phyloP scores from a whole-genome alignment of 2,329 filamentous ascomycete species.

The Fusarium verrucosum region DNA sequence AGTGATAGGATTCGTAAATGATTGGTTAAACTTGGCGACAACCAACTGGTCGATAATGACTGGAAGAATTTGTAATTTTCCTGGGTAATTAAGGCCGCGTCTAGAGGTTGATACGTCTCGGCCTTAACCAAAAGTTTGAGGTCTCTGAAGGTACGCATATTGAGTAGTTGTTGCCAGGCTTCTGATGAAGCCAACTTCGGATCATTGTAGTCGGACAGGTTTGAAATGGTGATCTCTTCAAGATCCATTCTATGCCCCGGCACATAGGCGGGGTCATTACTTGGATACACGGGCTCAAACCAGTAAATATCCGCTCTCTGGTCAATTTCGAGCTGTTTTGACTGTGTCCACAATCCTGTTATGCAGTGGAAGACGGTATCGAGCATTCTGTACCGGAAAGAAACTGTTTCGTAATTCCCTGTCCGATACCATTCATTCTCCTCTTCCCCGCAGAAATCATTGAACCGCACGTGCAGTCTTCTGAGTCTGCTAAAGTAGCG shows the following conservation, averaged over 20 bases:
- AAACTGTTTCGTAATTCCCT: neutral
- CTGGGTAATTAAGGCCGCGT: neutral
- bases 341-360: neutral
- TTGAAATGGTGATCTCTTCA: neutral
- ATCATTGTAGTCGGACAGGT: constrained; percentile 1
- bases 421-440: too few relatives aligned
- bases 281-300: neutral
- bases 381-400: neutral
- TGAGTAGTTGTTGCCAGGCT: neutral
- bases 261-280: too few relatives aligned
- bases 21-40: constrained; percentile 12
- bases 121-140: neutral
- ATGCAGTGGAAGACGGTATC: constrained; percentile 2
- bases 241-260: neutral
- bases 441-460: neutral
- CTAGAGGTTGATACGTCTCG: neutral
- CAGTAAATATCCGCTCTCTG: neutral
- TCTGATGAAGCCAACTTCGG: fast-evolving
- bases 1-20: constrained; percentile 50
- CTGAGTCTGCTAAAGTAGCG: neutral
- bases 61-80: constrained; percentile 17
- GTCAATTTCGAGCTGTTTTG: neutral
- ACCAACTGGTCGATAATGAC: constrained; percentile 21
- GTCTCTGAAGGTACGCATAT: neutral
- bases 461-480: neutral